phyloP scores from a whole-genome alignment of 495 filamentous ascomycete species.

The Xylaria nigripes region DNA sequence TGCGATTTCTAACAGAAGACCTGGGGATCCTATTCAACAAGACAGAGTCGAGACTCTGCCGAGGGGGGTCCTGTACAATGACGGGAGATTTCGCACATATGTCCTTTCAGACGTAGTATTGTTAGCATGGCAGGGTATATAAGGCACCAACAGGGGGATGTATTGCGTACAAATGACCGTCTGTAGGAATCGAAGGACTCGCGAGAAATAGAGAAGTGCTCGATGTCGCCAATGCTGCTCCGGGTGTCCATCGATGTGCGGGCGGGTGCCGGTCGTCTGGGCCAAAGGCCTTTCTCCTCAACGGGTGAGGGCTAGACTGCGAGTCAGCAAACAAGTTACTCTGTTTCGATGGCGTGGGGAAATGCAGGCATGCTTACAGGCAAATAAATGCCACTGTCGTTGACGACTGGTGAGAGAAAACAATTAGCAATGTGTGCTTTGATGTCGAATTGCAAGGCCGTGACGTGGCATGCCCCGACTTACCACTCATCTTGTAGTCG shows the following conservation, averaged over 20 bases:
- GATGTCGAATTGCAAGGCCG: neutral
- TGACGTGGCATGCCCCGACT: constrained; percentile 18
- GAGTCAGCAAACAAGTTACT: constrained; percentile 8
- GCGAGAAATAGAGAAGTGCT: constrained; percentile 92
- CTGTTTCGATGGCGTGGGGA: neutral
- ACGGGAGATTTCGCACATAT: constrained; percentile 85
- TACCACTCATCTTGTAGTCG: constrained; percentile 81
- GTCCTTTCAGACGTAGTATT: constrained; percentile 51
- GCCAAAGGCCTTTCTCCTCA: constrained; percentile 82
- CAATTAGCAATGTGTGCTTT: constrained; percentile 16
- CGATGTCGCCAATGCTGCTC: constrained; percentile 66
- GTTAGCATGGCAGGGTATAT: constrained; percentile 1
- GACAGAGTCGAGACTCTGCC: constrained; percentile 71
- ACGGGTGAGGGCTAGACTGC: constrained; percentile 69
- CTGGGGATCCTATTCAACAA: constrained; percentile 50
- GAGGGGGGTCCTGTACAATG: constrained; percentile 50
- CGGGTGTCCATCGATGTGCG: constrained; percentile 60
- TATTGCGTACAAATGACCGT: constrained; percentile 74
- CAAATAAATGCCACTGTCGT: constrained; percentile 93
- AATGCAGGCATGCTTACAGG: constrained; percentile 51
- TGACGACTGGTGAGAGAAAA: constrained; percentile 59
- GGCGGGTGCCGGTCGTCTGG: constrained; percentile 56
- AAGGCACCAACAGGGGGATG: constrained; percentile 4
- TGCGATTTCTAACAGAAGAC: constrained; percentile 43
- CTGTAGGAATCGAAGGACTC: constrained; percentile 98